Conservation (phyloP, 1,284 basidiomycete genomes). For the Psilocybe mexicana region DNA sequence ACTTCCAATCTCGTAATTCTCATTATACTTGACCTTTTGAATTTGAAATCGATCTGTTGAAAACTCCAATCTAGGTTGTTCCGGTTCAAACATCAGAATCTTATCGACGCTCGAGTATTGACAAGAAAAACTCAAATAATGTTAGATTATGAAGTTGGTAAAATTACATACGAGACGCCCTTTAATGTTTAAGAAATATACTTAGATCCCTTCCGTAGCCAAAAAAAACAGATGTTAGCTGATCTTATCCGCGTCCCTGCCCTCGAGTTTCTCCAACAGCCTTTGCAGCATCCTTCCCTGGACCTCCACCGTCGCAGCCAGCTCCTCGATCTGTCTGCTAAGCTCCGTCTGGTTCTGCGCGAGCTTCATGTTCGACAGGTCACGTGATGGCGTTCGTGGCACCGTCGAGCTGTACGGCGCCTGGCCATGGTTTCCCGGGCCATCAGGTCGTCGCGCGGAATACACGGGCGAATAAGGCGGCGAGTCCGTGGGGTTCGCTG, state of each 20-base stretch:
- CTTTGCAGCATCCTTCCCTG: constrained; percentile 54
- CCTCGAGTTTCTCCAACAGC: constrained; percentile 38
- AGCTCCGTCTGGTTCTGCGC: constrained; percentile 65
- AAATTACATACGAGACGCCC: background rate
- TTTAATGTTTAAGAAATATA: no score
- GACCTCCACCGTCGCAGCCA: constrained; percentile 50
- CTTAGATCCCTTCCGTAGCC: no score
- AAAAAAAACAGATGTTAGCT: no score
- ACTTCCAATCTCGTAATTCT: no score
- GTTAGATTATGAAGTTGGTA: background rate
- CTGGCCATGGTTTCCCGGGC: background rate
- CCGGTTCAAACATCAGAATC: no score
- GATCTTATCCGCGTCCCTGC: background rate
- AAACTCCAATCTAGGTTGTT: no score
- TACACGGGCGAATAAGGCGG: constrained; percentile 5
- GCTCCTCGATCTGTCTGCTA: constrained; percentile 57
- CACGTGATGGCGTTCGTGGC: constrained; percentile 22
- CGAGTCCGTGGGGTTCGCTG: background rate
- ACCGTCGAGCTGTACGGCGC: background rate
- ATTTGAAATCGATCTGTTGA: no score
- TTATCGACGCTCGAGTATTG: background rate
- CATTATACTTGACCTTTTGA: no score
- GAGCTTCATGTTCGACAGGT: constrained; percentile 55
- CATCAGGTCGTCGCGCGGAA: background rate
- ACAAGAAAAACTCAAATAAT: background rate